Evolutionary conservation across 2,329 filamentous ascomycete species (phyloP), one percentile per base, ranked within the genome.

Genomic region (Aureobasidium lini): DNA sequence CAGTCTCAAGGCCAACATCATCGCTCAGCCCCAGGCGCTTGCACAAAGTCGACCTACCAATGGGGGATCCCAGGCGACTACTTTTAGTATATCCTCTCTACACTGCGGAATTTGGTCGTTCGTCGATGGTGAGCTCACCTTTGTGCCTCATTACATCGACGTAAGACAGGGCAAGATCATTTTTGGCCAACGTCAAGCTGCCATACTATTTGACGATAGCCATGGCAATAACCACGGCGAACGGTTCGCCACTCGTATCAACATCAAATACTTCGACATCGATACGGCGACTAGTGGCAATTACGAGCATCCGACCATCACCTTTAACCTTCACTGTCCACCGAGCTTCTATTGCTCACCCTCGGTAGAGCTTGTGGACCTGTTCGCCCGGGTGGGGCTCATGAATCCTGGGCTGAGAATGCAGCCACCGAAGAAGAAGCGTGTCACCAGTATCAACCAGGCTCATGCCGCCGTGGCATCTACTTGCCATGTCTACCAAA

Each of bases 401-500:
- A 13, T 44, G 36, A 28, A 65, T 60, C 0, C 36, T n/a, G 32
- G 60, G 8, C 54, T 60, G 29, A 49, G 37, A 56, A 31, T 57
- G 47, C 66, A 54, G 42, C 48, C 62, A 42, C 46, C 50, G n/a
- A 66, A 63, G 61, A 71, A 68, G 59, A 46, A 59, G 61, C 59
- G 74, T 32, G 65, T 76, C 7, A 69, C 72, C 6, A 67, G 64
- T 31, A 65, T 80, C 47, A 70, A 74, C 57, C 62, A 62, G 2
- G 53, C 64, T 0, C 73, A 79, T 58, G 66, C 66, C 10, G 67
- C 65, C n/a, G 73, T 76, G 40, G 72, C 74, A 2, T 75, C 76
- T 2, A 73, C 71, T 42, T 82, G 78, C 61, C 76, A 81, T 48
- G 77, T 82, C 0, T 84, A 84, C 64, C 75, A 76, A 18, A 52